A percentile compares a stretch with the other conserved stretches of the same genome.
Evolutionary conservation across 306 rosid genomes (phyloP).

Genomic region (Dryas alaskensis): DNA sequence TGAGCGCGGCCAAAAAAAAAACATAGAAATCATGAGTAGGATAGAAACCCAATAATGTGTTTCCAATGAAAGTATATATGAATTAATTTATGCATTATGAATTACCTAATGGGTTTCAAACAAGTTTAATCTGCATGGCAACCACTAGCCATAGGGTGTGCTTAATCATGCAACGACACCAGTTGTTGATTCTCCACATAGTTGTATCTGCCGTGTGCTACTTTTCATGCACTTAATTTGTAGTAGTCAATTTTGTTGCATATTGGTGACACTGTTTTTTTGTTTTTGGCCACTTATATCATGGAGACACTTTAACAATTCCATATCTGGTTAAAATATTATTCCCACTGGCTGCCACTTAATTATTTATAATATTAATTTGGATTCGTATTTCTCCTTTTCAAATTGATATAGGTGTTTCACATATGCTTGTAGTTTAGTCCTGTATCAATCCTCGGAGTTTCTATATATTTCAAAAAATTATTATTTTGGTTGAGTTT

Average conservation of each 20-base stretch:
- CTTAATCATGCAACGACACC: neutral
- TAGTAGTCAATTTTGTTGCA: constrained; percentile 5
- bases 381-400: neutral
- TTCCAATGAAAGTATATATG: too few species aligned
- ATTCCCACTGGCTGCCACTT: neutral
- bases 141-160: neutral
- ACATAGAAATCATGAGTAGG: constrained; percentile 4
- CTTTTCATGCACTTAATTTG: neutral
- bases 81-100: too few species aligned
- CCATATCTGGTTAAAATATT: neutral
- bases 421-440: neutral
- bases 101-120: neutral
- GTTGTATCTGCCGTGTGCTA: neutral
- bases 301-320: constrained; percentile 19
- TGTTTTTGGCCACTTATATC: too few species aligned
- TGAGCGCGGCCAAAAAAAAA: neutral
- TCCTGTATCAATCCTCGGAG: neutral
- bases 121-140: constrained; percentile 24
- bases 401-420: neutral
- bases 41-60: neutral
- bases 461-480: neutral
- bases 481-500: neutral
- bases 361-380: neutral
- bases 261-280: neutral
- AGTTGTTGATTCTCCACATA: constrained; percentile 28